Base-by-base conservation (phyloP, 1,284 basidiomycete species). In the Ustilago curta region DNA sequence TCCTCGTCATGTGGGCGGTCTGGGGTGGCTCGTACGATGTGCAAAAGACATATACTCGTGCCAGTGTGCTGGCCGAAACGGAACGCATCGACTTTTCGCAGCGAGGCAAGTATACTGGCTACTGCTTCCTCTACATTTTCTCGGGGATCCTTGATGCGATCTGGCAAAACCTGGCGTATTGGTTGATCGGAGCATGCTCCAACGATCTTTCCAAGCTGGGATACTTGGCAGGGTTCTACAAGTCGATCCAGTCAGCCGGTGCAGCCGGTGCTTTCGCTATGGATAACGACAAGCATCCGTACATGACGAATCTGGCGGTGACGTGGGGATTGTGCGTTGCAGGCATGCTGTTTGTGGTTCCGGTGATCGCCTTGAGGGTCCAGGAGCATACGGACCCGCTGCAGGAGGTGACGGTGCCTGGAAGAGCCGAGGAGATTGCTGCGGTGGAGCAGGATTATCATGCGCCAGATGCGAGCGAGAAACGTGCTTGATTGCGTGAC, bases 171-270 rank as follows among this genome's bases (percentile, higher is more conserved):
- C 49, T 77, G 27, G 59, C 72, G 14, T 80, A 81, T 57, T 77
- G 69, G 64, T 68, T 81, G 32, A 77, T 82, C 21, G 80, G 80
- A 16, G 70, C 78, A 9, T 61, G 74, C 60, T 77, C 76, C 42
- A 81, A 82, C 64, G 79, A 82, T 49, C 65, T 81, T 2, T 64
- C 65, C 58, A 80, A 81, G 59, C 71, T 82, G 2, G 80, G 77
- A 9, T 70, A 70, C 31, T 54, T 82, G 23, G 78, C 80, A n/a
- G 80, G 80, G 0, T 72, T 80, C 54, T 78, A 78, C 70, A 80
- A 80, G 52, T 74, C 66, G 53, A 67, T 82, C 39, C 80, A 82
- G 58, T 78, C 76, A 6, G 80, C 79, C 0, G 80, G 80, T 39
- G 73, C 72, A 5, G 79, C 66, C 1, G 74, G 68, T 14, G 80